Evolutionary conservation across 2,329 filamentous ascomycete genomes (phyloP), one percentile per base, ranked within the genome.

Genomic region (Parastagonospora avenae): DNA sequence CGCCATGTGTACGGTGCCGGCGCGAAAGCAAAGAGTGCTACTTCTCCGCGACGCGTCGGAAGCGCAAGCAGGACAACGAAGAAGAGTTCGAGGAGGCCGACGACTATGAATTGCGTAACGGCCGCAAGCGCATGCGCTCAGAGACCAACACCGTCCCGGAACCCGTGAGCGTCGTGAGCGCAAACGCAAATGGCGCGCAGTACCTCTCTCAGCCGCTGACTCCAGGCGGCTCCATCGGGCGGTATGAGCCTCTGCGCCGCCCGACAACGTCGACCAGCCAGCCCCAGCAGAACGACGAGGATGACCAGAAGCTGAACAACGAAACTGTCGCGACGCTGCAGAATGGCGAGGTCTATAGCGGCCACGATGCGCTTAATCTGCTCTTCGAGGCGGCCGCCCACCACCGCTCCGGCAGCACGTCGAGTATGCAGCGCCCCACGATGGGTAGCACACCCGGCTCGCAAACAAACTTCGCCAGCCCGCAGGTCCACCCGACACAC

Each of bases 11-110:
- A 52, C 87, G 94, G 69, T 99, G 94, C 73, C 88, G 92, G 46
- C 87, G 94, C 62, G 94, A 99, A 79, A 91, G 88, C 78, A 97
- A 97, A 74, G 89, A 96, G 67, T 99, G 94, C 79, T 96, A 89
- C 82, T 99, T 99, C 80, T 96, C 92, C 56, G 91, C 92, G 15
- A 97, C 92, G 29, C 84, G 94, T 43, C 87, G 94, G 70, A 97
- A 97, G 85, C 86, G 92, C 71, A 95, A 94, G 81, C 85, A 77
- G 24, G 80, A 78, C 50, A 75, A 72, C 45, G 72, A 71, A 9
- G 77, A 79, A 8, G 76, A 75, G 28, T 59, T 66, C 7, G 75
- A 79, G 2, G 76, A 77, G 30, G 76, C 68, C 12, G 72, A 71
- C 62, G 87, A 91, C 57, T 90, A 90, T 71, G 84, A 88, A 51